Percentiles rank a stretch among this genome's conserved stretches.
These are phyloP conservation scores for Eutypa lata DNA, from an alignment of 2,329 filamentous ascomycete genomes.

Conservation along the genomic window DNA sequence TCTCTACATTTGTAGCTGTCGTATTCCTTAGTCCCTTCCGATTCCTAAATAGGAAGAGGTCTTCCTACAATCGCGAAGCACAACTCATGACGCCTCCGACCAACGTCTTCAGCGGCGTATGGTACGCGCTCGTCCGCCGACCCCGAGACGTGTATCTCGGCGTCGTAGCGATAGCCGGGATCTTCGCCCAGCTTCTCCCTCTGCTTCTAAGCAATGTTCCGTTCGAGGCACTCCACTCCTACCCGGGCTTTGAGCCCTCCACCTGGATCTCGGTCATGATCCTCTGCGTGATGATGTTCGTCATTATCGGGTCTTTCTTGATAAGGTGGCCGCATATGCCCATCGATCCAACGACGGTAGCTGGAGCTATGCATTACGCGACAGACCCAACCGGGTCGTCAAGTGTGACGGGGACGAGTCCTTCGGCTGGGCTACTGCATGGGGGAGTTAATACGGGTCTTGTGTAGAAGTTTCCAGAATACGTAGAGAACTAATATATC, in stretches of 20 bases:
- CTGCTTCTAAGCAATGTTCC: conserved; percentile 47
- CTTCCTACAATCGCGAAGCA: conserved; percentile 34
- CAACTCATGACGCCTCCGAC: conserved; percentile 37
- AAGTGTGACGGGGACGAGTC: conserved; percentile 8
- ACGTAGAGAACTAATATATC: too few relatives aligned
- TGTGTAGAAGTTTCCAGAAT: too few relatives aligned
- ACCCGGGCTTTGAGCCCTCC: conserved; percentile 37
- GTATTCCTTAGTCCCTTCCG: conserved; percentile 43
- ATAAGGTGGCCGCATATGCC: conserved; percentile 42
- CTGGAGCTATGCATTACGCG: conserved; percentile 43
- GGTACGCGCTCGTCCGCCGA: conserved; percentile 30
- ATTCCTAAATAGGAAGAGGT: conserved; percentile 34
- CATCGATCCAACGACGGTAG: conserved; percentile 44
- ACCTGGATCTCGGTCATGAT: conserved; percentile 36
- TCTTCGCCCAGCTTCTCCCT: conserved; percentile 49
- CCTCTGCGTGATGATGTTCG: conserved; percentile 40
- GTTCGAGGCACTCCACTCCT: conserved; percentile 40
- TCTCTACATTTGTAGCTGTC: conserved; percentile 33
- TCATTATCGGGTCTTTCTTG: conserved; percentile 37
- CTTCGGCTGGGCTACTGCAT: conserved; percentile 6
- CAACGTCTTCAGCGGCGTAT: conserved; percentile 44
- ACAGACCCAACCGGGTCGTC: conserved; percentile 1
- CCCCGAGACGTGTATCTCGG: conserved; percentile 36
- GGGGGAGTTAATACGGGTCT: neutral
- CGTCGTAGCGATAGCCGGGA: conserved; percentile 37